phyloP scores from a whole-genome alignment of 2,329 filamentous ascomycete genomes.

The Penicillium aurantiogriseum region DNA sequence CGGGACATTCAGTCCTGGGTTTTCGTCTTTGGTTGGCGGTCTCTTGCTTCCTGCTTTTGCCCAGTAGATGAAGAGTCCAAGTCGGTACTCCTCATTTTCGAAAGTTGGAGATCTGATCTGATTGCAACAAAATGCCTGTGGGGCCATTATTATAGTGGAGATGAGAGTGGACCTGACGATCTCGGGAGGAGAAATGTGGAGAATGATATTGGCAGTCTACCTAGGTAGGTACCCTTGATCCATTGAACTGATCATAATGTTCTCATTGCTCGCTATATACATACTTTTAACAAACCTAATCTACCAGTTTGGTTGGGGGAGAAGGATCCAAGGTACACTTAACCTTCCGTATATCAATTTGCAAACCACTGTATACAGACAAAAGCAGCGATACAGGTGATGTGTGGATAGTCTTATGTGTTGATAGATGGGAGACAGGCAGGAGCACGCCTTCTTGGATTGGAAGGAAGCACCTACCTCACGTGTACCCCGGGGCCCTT shows the following conservation, averaged over 20 bases:
- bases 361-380: neutral
- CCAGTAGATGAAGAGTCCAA: neutral
- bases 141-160: neutral
- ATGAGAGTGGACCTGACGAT: neutral
- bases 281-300: too few relatives aligned
- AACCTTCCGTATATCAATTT: neutral
- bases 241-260: neutral
- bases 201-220: neutral
- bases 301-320: neutral
- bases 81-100: neutral
- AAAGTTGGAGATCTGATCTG: neutral
- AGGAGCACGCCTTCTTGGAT: neutral
- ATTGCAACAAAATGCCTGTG: neutral
- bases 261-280: neutral
- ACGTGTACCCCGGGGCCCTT: neutral
- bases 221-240: neutral
- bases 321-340: neutral
- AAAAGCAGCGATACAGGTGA: too few relatives aligned
- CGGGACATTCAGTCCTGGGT: neutral
- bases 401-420: neutral
- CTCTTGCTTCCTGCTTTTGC: neutral
- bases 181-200: neutral
- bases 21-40: neutral
- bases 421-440: neutral
- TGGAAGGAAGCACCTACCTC: neutral